These are phyloP conservation scores for Vigna unguiculata DNA, from an alignment of 306 rosid genomes.

Conservation along the genomic window DNA sequence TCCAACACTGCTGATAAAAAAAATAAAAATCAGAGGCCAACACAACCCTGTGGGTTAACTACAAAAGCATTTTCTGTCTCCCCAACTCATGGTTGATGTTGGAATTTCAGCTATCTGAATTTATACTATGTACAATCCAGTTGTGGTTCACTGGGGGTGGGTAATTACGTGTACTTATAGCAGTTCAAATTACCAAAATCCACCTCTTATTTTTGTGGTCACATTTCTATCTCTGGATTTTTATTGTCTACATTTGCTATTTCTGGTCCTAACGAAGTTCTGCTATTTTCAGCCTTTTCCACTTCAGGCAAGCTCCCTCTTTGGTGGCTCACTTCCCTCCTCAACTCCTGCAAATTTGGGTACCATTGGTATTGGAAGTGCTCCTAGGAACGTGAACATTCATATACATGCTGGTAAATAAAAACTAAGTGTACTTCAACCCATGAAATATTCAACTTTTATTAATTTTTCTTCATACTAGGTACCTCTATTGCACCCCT, in stretches of 20 bases:
- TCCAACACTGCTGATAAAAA: too few species aligned
- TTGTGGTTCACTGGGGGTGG: background rate
- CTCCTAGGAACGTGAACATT: constrained; percentile 89
- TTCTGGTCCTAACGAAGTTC: constrained; percentile 32
- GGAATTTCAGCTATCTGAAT: background rate
- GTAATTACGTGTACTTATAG: background rate
- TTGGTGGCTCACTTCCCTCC: constrained; percentile 72
- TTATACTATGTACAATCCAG: background rate
- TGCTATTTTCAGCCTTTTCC: constrained; percentile 85
- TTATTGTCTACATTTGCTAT: constrained; percentile 26
- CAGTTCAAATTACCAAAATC: constrained; percentile 20
- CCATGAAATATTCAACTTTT: constrained; percentile 19
- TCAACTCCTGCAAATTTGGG: constrained; percentile 72
- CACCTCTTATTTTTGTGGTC: constrained; percentile 28
- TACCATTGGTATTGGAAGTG: constrained; percentile 80
- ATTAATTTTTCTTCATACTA: constrained; percentile 45
- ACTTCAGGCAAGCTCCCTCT: constrained; percentile 80
- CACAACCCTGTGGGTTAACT: background rate
- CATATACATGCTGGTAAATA: constrained; percentile 95
- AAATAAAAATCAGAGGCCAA: background rate
- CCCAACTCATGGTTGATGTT: background rate
- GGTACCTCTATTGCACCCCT: constrained; percentile 67
- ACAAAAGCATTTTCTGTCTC: background rate
- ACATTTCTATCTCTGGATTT: constrained; percentile 13
- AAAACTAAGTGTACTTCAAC: constrained; percentile 18